These are phyloP conservation scores for Phanerodontia chrysosporium DNA, from an alignment of 768 basidiomycete genomes.

Conservation along the genomic window DNA sequence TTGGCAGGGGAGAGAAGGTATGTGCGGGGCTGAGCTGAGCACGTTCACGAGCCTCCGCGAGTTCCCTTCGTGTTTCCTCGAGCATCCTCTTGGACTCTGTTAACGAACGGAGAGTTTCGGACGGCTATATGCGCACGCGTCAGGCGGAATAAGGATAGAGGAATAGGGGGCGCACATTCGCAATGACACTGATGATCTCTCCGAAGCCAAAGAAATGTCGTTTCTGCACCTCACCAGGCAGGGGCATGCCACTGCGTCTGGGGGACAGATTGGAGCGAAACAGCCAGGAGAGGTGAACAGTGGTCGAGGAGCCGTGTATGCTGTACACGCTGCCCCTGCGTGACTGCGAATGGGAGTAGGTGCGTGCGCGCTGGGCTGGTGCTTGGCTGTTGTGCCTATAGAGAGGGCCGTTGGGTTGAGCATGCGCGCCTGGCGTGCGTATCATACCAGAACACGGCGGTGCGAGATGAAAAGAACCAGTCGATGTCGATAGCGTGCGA, in stretches of 20 bases:
- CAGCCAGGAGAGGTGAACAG: conserved; percentile 56
- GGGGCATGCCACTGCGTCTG: conserved; percentile 51
- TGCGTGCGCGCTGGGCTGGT: conserved; percentile 13
- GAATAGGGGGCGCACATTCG: conserved; percentile 51
- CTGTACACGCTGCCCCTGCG: conserved; percentile 27
- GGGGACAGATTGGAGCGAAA: conserved; percentile 68
- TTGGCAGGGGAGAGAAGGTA: conserved; percentile 72
- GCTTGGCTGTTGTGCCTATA: conserved; percentile 2
- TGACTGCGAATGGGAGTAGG: conserved; percentile 24
- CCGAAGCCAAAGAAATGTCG: conserved; percentile 78
- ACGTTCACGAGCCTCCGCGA: conserved; percentile 62
- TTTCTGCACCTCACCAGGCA: conserved; percentile 58
- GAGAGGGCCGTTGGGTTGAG: background rate
- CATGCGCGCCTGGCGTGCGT: conserved; percentile 11
- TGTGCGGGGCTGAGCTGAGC: conserved; percentile 67
- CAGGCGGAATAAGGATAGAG: background rate
- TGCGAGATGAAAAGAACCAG: conserved; percentile 3
- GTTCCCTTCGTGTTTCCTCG: conserved; percentile 74
- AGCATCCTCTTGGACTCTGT: conserved; percentile 73
- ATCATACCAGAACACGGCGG: conserved; percentile 10
- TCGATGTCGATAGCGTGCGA: conserved; percentile 6
- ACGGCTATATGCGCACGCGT: conserved; percentile 45
- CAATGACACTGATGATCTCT: conserved; percentile 69
- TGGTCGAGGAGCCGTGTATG: conserved; percentile 19
- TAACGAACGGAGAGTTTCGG: conserved; percentile 73